Evolutionary conservation across 1,284 basidiomycete species (phyloP).

Genomic region (Vanrija humicola): DNA sequence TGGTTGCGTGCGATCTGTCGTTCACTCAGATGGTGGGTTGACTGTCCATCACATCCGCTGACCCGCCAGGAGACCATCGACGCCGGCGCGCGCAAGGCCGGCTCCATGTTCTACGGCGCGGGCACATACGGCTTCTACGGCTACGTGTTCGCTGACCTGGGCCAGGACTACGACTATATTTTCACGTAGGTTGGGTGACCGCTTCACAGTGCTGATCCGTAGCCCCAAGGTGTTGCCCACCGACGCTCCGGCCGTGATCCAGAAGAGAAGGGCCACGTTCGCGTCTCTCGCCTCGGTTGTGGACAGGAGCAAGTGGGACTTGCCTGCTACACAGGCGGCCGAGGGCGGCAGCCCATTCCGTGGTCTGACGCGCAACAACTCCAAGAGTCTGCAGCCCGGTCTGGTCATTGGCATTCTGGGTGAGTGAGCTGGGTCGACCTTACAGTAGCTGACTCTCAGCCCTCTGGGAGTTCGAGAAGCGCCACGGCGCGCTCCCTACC

Average conservation of each 20-base stretch:
- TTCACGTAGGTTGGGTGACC: constrained; percentile 58
- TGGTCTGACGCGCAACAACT: constrained; percentile 63
- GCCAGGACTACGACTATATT: constrained; percentile 72
- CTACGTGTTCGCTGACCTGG: constrained; percentile 89
- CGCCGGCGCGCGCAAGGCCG: constrained; percentile 63
- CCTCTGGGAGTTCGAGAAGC: constrained; percentile 74
- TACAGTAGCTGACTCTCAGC: constrained; percentile 51
- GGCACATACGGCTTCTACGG: constrained; percentile 87
- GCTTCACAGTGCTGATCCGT: neutral
- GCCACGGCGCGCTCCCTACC: constrained; percentile 59
- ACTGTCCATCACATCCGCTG: neutral
- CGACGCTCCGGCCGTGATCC: constrained; percentile 52
- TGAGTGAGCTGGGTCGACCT: constrained; percentile 44
- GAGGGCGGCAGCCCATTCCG: constrained; percentile 59
- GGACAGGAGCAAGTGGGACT: constrained; percentile 43
- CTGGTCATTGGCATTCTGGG: constrained; percentile 68
- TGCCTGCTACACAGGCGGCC: constrained; percentile 11
- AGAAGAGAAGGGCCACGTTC: constrained; percentile 64
- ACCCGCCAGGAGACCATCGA: constrained; percentile 68
- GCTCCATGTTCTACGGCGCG: constrained; percentile 80
- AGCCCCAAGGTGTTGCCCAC: neutral
- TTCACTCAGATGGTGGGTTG: constrained; percentile 64
- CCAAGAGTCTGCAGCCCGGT: constrained; percentile 71
- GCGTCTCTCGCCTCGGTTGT: constrained; percentile 64
- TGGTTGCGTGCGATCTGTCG: constrained; percentile 76